Conservation (phyloP, 2,329 filamentous ascomycete species). For the Neopestalotiopsis clavispora region DNA sequence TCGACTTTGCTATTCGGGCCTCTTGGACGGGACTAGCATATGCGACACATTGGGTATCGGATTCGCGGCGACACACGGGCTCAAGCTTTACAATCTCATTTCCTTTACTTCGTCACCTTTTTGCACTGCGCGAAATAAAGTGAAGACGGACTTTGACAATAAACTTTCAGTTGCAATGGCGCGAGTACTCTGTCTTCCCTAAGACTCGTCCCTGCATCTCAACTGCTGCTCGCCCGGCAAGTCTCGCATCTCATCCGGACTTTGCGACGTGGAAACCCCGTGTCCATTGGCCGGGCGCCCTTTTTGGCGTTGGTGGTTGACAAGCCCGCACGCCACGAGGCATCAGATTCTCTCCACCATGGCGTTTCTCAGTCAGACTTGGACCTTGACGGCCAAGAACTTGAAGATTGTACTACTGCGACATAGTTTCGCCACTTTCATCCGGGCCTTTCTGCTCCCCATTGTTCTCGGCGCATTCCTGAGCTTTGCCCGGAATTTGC, state of each 20-base stretch:
- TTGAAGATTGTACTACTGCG: constrained; percentile 62
- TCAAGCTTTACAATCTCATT: neutral
- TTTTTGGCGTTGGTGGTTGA: constrained; percentile 13
- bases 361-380: constrained; percentile 61
- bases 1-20: neutral
- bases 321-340: neutral
- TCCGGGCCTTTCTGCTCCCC: constrained; percentile 65
- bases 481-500: constrained; percentile 79
- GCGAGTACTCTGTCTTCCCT: constrained; percentile 20
- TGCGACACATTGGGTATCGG: neutral
- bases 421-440: constrained; percentile 54
- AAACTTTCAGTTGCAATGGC: constrained; percentile 16
- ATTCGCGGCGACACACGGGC: neutral
- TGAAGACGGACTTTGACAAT: no score
- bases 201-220: constrained; percentile 14
- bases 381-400: constrained; percentile 68
- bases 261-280: neutral
- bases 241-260: constrained; percentile 10
- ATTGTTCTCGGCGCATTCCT: constrained; percentile 64
- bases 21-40: neutral
- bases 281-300: constrained; percentile 7
- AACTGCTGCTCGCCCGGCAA: neutral
- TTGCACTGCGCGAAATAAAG: neutral
- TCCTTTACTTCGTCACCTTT: neutral
- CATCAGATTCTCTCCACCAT: constrained; percentile 36